These are phyloP conservation scores for Periglandula ipomoeae DNA, from an alignment of 2,329 filamentous ascomycete species.

Conservation along the genomic window DNA sequence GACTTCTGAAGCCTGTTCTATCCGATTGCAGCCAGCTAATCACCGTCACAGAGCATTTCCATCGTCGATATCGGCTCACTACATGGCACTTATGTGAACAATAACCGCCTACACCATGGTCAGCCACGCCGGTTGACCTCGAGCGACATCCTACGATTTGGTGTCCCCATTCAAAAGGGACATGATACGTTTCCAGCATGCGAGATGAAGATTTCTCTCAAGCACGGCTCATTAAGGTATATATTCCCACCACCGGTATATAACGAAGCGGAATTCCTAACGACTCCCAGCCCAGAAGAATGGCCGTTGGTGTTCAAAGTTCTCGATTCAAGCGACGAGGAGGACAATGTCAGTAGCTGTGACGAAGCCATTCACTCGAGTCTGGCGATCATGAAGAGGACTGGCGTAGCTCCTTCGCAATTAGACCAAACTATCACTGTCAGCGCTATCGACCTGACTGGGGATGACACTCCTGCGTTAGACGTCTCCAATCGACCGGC, in stretches of 20 bases:
- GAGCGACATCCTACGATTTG: slow-evolving; percentile 27
- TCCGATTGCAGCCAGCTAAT: slow-evolving; percentile 12
- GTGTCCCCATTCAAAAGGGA: slow-evolving; percentile 25
- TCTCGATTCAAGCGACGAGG: slow-evolving; percentile 31
- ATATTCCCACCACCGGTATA: not conserved
- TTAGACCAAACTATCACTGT: slow-evolving; percentile 12
- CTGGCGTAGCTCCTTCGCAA: slow-evolving; percentile 15
- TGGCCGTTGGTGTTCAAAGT: slow-evolving; percentile 28
- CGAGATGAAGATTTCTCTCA: slow-evolving; percentile 23
- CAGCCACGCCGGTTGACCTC: slow-evolving; percentile 12
- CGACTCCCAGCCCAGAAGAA: slow-evolving; percentile 14
- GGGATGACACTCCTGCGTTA: slow-evolving; percentile 2
- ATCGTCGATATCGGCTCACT: slow-evolving; percentile 40
- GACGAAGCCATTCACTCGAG: slow-evolving; percentile 18
- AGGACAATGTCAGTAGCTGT: slow-evolving; percentile 19
- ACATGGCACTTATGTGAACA: slow-evolving; percentile 43
- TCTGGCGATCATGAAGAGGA: slow-evolving; percentile 16
- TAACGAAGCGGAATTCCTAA: not conserved
- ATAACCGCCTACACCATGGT: slow-evolving; percentile 13
- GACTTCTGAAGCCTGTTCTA: not conserved
- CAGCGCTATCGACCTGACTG: slow-evolving; percentile 14
- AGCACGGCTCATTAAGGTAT: slow-evolving; percentile 19
- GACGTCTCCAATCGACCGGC: no score
- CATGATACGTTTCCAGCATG: slow-evolving; percentile 28
- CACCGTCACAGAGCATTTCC: slow-evolving; percentile 28